A percentile compares a stretch with the other conserved stretches of the same genome.
phyloP scores from a whole-genome alignment of 108 stramenopile genomes.

The Cyclotella cryptica region DNA sequence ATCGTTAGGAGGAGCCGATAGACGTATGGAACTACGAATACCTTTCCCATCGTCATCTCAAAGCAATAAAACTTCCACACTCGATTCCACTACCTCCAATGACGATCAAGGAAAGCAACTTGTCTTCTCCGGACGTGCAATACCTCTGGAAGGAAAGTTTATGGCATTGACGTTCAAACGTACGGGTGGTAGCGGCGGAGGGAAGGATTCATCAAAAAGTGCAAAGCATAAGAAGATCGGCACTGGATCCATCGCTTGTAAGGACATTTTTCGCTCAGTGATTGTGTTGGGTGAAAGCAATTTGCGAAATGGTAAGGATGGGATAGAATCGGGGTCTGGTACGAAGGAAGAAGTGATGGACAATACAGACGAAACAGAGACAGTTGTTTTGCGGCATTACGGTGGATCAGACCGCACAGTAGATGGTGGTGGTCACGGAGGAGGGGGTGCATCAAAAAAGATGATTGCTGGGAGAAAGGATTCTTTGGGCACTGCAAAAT shows the following conservation, averaged over 20 bases:
- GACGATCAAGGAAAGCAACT: slow-evolving; percentile 22
- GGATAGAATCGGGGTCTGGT: not conserved
- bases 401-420: slow-evolving; percentile 78
- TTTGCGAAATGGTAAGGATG: slow-evolving; percentile 33
- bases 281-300: slow-evolving; percentile 71
- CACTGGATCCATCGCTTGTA: slow-evolving; percentile 62
- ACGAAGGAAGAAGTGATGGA: not conserved
- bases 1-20: slow-evolving; percentile 14
- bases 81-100: not conserved
- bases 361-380: slow-evolving; percentile 1
- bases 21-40: slow-evolving; percentile 35
- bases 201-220: slow-evolving; percentile 41
- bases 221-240: slow-evolving; percentile 56
- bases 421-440: slow-evolving; percentile 60
- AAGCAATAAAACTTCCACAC: not conserved
- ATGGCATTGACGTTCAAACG: slow-evolving; percentile 52
- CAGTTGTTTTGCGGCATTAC: slow-evolving; percentile 49
- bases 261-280: slow-evolving; percentile 72
- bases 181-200: slow-evolving; percentile 36
- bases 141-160: slow-evolving; percentile 48
- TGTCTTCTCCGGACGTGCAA: slow-evolving; percentile 41
- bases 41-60: slow-evolving; percentile 25
- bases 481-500: not conserved
- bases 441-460: slow-evolving; percentile 4
- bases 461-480: slow-evolving; percentile 10